phyloP scores from a whole-genome alignment of 441 rosid genomes.

The Cnidoscolus chayamansa region DNA sequence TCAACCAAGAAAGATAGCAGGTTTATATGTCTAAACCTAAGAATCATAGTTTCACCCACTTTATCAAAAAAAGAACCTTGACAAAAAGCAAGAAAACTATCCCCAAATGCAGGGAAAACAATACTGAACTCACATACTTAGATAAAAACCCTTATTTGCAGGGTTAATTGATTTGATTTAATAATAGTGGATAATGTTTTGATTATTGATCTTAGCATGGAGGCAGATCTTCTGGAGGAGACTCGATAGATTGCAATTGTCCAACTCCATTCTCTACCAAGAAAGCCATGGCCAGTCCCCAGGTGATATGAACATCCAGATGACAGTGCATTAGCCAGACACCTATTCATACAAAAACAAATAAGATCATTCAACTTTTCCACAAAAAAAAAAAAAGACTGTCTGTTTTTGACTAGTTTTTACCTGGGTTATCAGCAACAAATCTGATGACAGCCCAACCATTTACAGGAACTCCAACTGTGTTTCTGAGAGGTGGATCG shows the following conservation, averaged over 20 bases:
- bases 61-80: conserved; percentile 19
- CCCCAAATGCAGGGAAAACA: conserved; percentile 42
- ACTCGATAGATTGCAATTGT: conserved; percentile 42
- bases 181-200: not conserved
- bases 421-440: conserved; percentile 86
- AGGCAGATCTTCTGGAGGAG: conserved; percentile 74
- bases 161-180: conserved; percentile 16
- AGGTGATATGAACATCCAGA: conserved; percentile 76
- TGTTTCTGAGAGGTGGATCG: conserved; percentile 85
- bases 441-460: conserved; percentile 92
- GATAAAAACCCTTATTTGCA: conserved; percentile 9
- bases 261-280: conserved; percentile 76
- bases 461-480: conserved; percentile 63
- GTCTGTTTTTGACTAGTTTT: not conserved
- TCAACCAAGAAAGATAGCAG: conserved; percentile 18
- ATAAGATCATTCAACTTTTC: not conserved
- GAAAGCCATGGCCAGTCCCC: conserved; percentile 83
- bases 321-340: conserved; percentile 92
- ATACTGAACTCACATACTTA: conserved; percentile 8
- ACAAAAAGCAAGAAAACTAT: conserved; percentile 21
- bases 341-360: conserved; percentile 36
- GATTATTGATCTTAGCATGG: conserved; percentile 37
- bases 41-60: conserved; percentile 17
- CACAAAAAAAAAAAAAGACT: not conserved
- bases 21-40: conserved; percentile 10